Evolutionary conservation across 2,329 filamentous ascomycete species (phyloP), one percentile per base, ranked within the genome.

Genomic region (Didymella lethalis): DNA sequence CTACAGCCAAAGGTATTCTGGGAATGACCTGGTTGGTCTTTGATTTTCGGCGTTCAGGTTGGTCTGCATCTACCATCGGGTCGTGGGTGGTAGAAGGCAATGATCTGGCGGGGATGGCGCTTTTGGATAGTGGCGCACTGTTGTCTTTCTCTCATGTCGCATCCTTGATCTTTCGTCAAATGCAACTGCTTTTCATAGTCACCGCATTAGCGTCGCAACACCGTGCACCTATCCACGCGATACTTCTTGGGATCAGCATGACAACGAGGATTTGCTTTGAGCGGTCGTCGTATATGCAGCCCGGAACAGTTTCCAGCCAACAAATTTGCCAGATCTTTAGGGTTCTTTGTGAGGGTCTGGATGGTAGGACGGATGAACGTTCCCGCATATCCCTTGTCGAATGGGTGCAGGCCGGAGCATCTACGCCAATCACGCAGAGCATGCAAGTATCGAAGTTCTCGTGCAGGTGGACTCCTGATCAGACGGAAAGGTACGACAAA

Each of bases 201-300:
- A 41, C 34, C 8, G 50, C 40, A 25, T 41, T 51, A 50, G 50
- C 46, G 51, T 48, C 40, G 50, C 46, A 25, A 45, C 20, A 47
- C 14, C 23, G 18, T 16, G 29, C 31, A 46, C 3, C 18, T 26
- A 25, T 46, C 28, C 20, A 40, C 20, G 18, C 16, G 44, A 28
- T 38, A 29, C 31, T 23, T 25, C 29, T 29, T 46, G 14, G 38
- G 10, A 46, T 40, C 45, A 46, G 41, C 46, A 49, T 26, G 20
- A 41, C 28, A 46, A 53, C 7, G 29, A 45, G 26, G 38, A 40
- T 54, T 3, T 49, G 26, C 48, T 43, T 12, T 11, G 5, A n/a
- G 5, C 0, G 8, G 20, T 7, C 45, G 8, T n/a, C 25, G 16
- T 20, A 51, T 32, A 12, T 23, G 23, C 14, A 36, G 10, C 12